Percentiles rank a stretch among this genome's conserved stretches.
phyloP scores from a whole-genome alignment of 768 basidiomycete species.

The Rhodotorula sphaerocarpa region DNA sequence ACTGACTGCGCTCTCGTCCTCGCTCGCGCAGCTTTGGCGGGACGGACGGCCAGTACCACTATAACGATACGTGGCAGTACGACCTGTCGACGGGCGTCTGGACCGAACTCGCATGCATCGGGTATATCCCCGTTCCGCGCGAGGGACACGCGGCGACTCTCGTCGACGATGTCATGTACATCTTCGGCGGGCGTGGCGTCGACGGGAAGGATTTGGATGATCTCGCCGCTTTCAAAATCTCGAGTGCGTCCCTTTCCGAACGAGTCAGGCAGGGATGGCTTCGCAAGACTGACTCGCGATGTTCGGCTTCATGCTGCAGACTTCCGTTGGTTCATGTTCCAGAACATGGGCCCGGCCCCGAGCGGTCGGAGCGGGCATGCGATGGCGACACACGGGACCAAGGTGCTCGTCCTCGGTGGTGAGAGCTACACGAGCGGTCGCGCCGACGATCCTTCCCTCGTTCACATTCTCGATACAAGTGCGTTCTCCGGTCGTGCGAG shows the following conservation, averaged over 20 bases:
- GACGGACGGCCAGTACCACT: slow-evolving; percentile 96
- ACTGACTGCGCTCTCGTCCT: neutral
- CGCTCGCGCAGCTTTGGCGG: slow-evolving; percentile 70
- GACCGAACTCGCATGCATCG: slow-evolving; percentile 90
- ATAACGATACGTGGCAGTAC: slow-evolving; percentile 97
- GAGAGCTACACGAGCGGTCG: slow-evolving; percentile 62
- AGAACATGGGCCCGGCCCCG: slow-evolving; percentile 97
- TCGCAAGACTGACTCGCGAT: too few species aligned
- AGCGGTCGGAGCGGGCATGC: slow-evolving; percentile 89
- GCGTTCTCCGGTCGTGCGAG: slow-evolving; percentile 45
- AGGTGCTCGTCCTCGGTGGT: slow-evolving; percentile 88
- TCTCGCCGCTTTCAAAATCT: slow-evolving; percentile 91
- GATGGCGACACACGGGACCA: slow-evolving; percentile 85
- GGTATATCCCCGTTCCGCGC: slow-evolving; percentile 87
- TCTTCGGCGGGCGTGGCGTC: slow-evolving; percentile 93
- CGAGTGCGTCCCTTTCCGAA: slow-evolving; percentile 78
- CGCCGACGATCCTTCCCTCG: slow-evolving; percentile 66
- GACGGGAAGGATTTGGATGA: slow-evolving; percentile 94
- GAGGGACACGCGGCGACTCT: slow-evolving; percentile 95
- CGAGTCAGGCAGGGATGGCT: too few species aligned
- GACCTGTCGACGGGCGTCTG: slow-evolving; percentile 70
- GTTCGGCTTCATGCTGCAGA: slow-evolving; percentile 50
- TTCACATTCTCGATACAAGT: slow-evolving; percentile 96
- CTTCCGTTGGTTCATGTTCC: slow-evolving; percentile 99
- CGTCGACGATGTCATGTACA: slow-evolving; percentile 93